These are phyloP conservation scores for Leptoxyphium fumago DNA, from an alignment of 2,329 filamentous ascomycete genomes.

Conservation along the genomic window DNA sequence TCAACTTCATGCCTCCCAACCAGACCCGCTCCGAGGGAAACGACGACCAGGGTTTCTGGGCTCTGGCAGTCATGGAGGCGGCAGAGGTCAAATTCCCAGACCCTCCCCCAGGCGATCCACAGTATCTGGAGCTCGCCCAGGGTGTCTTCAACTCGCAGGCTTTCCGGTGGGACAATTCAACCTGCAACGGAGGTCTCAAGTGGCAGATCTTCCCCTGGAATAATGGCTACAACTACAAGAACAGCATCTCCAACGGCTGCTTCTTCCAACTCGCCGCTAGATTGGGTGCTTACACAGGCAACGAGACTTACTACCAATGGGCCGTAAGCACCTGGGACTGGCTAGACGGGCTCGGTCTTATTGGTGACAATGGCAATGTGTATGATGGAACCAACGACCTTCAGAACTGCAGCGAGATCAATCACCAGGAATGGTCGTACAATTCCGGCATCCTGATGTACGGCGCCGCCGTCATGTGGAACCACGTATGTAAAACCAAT, in stretches of 20 bases:
- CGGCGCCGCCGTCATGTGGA: slow-evolving; percentile 34
- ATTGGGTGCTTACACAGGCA: slow-evolving; percentile 25
- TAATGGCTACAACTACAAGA: slow-evolving; percentile 33
- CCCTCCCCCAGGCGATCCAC: slow-evolving; percentile 25
- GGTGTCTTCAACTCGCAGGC: slow-evolving; percentile 28
- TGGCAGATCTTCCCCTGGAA: slow-evolving; percentile 31
- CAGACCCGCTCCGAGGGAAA: slow-evolving; percentile 32
- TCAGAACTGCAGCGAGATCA: slow-evolving; percentile 31
- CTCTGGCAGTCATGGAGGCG: slow-evolving; percentile 40
- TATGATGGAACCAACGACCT: slow-evolving; percentile 32
- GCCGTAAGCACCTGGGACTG: slow-evolving; percentile 28
- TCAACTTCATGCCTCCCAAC: slow-evolving; percentile 42
- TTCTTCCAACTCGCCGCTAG: slow-evolving; percentile 36
- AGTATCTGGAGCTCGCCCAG: slow-evolving; percentile 32
- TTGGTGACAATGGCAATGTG: slow-evolving; percentile 36
- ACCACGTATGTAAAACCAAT: slow-evolving; percentile 11
- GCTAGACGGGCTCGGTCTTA: slow-evolving; percentile 35
- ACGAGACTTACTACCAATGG: slow-evolving; percentile 50
- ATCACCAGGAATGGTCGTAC: slow-evolving; percentile 35
- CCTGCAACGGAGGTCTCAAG: slow-evolving; percentile 24
- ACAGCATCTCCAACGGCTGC: slow-evolving; percentile 37
- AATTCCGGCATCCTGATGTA: slow-evolving; percentile 29
- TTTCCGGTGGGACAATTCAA: slow-evolving; percentile 22
- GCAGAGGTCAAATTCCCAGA: slow-evolving; percentile 37
- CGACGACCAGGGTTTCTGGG: slow-evolving; percentile 46